phyloP scores from a whole-genome alignment of 495 filamentous ascomycete genomes.

The Penicillium pulvis region DNA sequence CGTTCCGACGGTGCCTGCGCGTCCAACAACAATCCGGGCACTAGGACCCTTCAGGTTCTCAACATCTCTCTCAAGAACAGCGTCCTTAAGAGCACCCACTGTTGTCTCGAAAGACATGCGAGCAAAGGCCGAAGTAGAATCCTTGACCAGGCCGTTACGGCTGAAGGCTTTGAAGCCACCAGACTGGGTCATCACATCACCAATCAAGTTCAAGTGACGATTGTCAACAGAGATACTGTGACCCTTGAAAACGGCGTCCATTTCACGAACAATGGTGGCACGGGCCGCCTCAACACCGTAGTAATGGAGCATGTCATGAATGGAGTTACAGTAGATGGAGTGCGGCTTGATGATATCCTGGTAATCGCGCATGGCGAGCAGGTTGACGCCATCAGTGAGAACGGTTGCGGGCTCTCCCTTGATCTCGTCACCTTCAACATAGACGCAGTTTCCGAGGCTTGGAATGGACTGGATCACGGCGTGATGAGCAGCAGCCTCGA shows the following conservation, averaged over 20 bases:
- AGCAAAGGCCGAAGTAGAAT: conserved; percentile 83
- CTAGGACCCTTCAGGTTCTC: conserved; percentile 86
- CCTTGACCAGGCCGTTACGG: conserved; percentile 76
- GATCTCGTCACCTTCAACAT: conserved; percentile 63
- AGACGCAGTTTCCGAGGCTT: conserved; percentile 70
- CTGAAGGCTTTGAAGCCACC: conserved; percentile 90
- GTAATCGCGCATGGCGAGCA: conserved; percentile 86
- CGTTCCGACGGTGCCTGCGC: conserved; percentile 79
- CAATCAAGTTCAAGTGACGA: conserved; percentile 92
- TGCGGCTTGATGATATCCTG: conserved; percentile 85
- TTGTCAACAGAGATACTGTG: conserved; percentile 94
- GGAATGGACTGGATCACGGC: conserved; percentile 87
- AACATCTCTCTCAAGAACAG: conserved; percentile 84
- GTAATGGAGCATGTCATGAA: conserved; percentile 74
- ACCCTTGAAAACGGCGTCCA: conserved; percentile 81
- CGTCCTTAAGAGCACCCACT: conserved; percentile 86
- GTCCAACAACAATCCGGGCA: conserved; percentile 85
- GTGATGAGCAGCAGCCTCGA: conserved; percentile 72
- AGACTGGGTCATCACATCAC: conserved; percentile 91
- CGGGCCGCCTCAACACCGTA: conserved; percentile 96
- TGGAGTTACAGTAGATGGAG: conserved; percentile 87
- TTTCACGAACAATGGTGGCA: conserved; percentile 81
- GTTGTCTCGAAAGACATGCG: conserved; percentile 99
- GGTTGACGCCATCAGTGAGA: conserved; percentile 83
- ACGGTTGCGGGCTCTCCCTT: conserved; percentile 59